These are phyloP conservation scores for Pontederia crassipes DNA, from an alignment of 176 grass and related monocot species.

Conservation along the genomic window DNA sequence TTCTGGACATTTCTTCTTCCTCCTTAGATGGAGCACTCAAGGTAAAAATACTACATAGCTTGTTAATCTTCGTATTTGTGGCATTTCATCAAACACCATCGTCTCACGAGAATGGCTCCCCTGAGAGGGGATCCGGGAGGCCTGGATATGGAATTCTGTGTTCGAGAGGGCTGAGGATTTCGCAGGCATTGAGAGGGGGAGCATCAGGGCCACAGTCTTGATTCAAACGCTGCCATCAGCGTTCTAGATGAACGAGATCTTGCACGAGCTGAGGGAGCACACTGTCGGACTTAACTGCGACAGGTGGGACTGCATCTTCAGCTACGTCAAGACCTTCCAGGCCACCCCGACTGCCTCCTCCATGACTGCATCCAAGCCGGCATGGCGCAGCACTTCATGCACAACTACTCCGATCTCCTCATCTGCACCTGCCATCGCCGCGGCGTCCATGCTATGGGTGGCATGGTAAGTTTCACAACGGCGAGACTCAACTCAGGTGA, in stretches of 20 bases:
- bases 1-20: slow-evolving; percentile 82
- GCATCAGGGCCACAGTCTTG: slow-evolving; percentile 73
- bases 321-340: slow-evolving; percentile 97
- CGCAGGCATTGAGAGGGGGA: slow-evolving; percentile 43
- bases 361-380: slow-evolving; percentile 81
- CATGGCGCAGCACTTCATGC: slow-evolving; percentile 97
- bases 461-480: too few species aligned
- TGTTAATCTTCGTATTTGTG: too few species aligned
- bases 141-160: slow-evolving; percentile 74
- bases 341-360: slow-evolving; percentile 67
- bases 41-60: slow-evolving; percentile 14
- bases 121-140: slow-evolving; percentile 39
- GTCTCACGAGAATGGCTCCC: neutral
- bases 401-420: slow-evolving; percentile 38
- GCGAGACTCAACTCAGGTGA: too few species aligned
- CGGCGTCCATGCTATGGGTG: too few species aligned
- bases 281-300: slow-evolving; percentile 90
- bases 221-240: slow-evolving; percentile 83
- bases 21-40: slow-evolving; percentile 89
- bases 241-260: slow-evolving; percentile 97
- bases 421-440: too few species aligned
- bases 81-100: neutral
- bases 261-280: slow-evolving; percentile 79
- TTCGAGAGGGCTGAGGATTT: slow-evolving; percentile 61
- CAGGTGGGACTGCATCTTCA: slow-evolving; percentile 98